phyloP scores from a whole-genome alignment of 1,139 yeast species.

The Candida labiduridarum region DNA sequence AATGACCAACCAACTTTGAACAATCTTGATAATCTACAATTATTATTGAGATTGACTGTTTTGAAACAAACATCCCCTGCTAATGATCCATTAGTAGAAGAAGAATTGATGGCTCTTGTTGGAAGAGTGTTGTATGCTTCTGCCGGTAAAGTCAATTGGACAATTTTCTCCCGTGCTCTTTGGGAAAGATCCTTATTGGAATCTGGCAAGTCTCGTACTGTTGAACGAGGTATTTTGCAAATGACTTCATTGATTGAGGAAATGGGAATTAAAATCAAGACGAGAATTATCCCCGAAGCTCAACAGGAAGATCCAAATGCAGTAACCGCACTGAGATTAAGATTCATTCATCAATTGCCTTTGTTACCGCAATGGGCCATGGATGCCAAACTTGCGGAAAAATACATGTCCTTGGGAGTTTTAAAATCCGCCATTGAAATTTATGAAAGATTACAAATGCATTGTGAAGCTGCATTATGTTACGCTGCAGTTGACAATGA shows the following conservation, averaged over 20 bases:
- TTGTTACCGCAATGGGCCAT: conserved; percentile 84
- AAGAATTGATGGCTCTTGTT: conserved; percentile 76
- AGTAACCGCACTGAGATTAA: conserved; percentile 54
- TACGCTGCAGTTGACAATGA: conserved; percentile 85
- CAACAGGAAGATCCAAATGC: conserved; percentile 25
- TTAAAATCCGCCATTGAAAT: conserved; percentile 87
- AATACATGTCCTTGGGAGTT: conserved; percentile 84
- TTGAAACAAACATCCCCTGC: conserved; percentile 74
- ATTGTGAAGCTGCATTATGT: conserved; percentile 88
- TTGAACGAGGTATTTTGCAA: conserved; percentile 92
- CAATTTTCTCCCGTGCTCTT: conserved; percentile 76
- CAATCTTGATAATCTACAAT: conserved; percentile 71
- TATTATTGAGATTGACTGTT: conserved; percentile 67
- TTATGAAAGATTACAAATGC: conserved; percentile 75
- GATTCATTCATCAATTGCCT: conserved; percentile 74
- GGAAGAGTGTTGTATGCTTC: conserved; percentile 66
- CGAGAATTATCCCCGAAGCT: conserved; percentile 60
- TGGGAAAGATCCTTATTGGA: conserved; percentile 92
- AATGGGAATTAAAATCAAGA: conserved; percentile 68
- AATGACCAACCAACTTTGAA: conserved; percentile 76
- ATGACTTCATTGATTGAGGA: conserved; percentile 93
- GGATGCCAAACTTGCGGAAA: conserved; percentile 83
- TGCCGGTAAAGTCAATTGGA: conserved; percentile 63
- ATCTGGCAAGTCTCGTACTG: conserved; percentile 77
- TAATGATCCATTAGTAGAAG: conserved; percentile 70